phyloP scores from a whole-genome alignment of 2,329 filamentous ascomycete species.

The Celoporthe dispersa region DNA sequence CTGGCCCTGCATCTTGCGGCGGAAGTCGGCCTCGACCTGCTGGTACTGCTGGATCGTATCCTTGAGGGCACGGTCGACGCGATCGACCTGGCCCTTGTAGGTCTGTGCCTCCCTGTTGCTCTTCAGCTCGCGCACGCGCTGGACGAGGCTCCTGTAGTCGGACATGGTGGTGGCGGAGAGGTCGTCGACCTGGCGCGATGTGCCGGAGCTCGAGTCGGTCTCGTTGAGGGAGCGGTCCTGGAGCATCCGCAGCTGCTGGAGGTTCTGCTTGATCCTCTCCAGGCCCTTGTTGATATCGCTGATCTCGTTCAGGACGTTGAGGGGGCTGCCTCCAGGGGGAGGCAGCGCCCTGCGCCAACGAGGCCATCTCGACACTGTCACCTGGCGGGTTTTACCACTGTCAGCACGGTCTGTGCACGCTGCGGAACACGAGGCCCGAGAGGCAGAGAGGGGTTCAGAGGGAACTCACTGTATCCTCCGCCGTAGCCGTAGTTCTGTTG shows the following conservation, averaged over 20 bases:
- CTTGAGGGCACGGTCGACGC: slow-evolving; percentile 79
- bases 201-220: slow-evolving; percentile 71
- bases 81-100: slow-evolving; percentile 81
- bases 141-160: slow-evolving; percentile 77
- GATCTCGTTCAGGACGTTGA: slow-evolving; percentile 83
- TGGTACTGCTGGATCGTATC: slow-evolving; percentile 82
- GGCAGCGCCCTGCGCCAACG: slow-evolving; percentile 57
- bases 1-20: slow-evolving; percentile 79
- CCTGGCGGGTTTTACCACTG: slow-evolving; percentile 18
- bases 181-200: slow-evolving; percentile 71
- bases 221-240: slow-evolving; percentile 76
- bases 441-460: slow-evolving; percentile 25
- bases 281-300: slow-evolving; percentile 79
- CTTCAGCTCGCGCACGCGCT: slow-evolving; percentile 82
- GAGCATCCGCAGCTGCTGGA: slow-evolving; percentile 72
- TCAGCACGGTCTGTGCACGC: slow-evolving; percentile 5
- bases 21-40: slow-evolving; percentile 77
- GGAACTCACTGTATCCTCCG: slow-evolving; percentile 19
- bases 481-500: slow-evolving; percentile 18
- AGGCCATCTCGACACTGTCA: slow-evolving; percentile 71
- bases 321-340: slow-evolving; percentile 64
- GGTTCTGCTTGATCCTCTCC: slow-evolving; percentile 71
- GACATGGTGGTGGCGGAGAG: slow-evolving; percentile 81
- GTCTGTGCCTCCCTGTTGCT: slow-evolving; percentile 75
- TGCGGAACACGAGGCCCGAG: no score